Evolutionary conservation across 2,329 filamentous ascomycete genomes (phyloP).

Genomic region (Cyanodermella asteris): DNA sequence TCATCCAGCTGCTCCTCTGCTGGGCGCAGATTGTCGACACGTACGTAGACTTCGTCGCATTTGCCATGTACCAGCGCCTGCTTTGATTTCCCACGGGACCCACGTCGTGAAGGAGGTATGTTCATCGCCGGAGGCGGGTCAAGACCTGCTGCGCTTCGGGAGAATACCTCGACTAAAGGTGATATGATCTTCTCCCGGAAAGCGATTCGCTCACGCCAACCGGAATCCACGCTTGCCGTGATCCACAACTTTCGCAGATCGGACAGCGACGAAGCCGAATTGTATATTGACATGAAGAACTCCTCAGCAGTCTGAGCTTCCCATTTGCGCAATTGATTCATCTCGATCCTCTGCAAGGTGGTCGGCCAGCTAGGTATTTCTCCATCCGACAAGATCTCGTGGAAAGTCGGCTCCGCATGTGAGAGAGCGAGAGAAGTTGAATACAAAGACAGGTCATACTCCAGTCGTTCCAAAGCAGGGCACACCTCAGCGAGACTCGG

Average conservation of each 20-base stretch:
- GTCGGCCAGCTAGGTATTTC: constrained; percentile 61
- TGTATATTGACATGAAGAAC: constrained; percentile 59
- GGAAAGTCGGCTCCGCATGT: constrained; percentile 56
- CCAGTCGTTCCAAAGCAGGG: constrained; percentile 46
- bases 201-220: constrained; percentile 60
- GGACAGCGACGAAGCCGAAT: constrained; percentile 43
- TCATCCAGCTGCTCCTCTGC: constrained; percentile 35
- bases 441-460: constrained; percentile 61
- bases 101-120: no score
- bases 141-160: constrained; percentile 15
- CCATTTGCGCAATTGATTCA: constrained; percentile 61
- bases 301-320: constrained; percentile 45
- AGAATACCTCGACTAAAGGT: constrained; percentile 35
- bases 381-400: constrained; percentile 37
- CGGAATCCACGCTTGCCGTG: constrained; percentile 55
- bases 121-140: constrained; percentile 12
- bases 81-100: constrained; percentile 4
- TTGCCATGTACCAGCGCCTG: constrained; percentile 25
- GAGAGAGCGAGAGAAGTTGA: constrained; percentile 44
- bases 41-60: constrained; percentile 35
- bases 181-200: constrained; percentile 59
- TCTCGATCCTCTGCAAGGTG: constrained; percentile 46
- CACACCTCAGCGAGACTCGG: constrained; percentile 43
- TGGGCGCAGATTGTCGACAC: constrained; percentile 40
- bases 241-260: constrained; percentile 49